Evolutionary conservation across 2,329 filamentous ascomycete species (phyloP).

Genomic region (Periglandula ipomoeae): DNA sequence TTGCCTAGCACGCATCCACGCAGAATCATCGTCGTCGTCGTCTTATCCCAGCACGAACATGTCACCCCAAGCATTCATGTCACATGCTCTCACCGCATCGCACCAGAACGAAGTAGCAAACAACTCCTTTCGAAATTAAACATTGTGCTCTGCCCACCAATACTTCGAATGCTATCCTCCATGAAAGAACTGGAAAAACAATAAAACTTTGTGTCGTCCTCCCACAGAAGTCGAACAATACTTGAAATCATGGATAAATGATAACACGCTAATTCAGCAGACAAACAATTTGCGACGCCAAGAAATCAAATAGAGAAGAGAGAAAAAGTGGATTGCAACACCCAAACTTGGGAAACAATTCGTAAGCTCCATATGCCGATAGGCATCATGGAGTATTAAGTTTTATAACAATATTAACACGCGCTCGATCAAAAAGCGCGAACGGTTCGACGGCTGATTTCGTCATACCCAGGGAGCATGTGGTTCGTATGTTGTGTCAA

Average conservation of each 20-base stretch:
- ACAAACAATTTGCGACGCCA: too few species aligned
- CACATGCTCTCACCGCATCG: neutral
- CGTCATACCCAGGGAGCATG: conserved; percentile 32
- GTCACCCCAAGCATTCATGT: neutral
- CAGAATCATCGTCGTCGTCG: neutral
- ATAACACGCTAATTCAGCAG: too few species aligned
- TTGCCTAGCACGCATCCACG: neutral
- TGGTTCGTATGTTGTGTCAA: conserved; percentile 21
- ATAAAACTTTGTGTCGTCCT: too few species aligned
- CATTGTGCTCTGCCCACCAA: neutral
- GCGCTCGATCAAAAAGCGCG: neutral
- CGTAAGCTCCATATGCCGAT: neutral
- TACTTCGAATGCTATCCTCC: neutral
- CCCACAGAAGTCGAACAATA: too few species aligned
- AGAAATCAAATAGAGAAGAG: too few species aligned
- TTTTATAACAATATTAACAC: neutral
- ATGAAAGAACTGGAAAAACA: too few species aligned
- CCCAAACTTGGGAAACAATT: too few species aligned
- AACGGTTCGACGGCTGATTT: conserved; percentile 19
- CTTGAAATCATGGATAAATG: too few species aligned
- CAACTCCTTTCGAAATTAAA: neutral
- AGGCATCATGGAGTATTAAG: neutral
- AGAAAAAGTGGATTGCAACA: too few species aligned
- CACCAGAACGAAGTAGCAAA: neutral
- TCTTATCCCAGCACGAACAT: neutral